These are phyloP conservation scores for Cornus florida DNA, from an alignment of 148 eudicot species.

Conservation along the genomic window DNA sequence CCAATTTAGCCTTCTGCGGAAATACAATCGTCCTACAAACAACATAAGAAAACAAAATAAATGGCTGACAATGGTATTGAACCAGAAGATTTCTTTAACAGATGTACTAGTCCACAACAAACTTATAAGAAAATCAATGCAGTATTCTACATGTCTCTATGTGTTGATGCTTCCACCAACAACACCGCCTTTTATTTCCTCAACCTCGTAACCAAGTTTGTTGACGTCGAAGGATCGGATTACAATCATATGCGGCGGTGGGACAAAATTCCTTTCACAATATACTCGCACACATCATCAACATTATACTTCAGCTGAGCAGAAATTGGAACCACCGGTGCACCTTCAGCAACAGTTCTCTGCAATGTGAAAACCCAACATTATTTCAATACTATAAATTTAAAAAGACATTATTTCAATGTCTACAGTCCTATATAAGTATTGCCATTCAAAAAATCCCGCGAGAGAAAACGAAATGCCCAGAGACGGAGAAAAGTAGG, in stretches of 20 bases:
- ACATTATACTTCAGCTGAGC: constrained; percentile 95
- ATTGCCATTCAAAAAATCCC: too few species aligned
- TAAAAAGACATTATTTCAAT: too few species aligned
- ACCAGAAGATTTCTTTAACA: too few species aligned
- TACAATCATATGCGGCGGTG: constrained; percentile 94
- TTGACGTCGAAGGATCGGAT: constrained; percentile 96
- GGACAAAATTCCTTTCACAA: constrained; percentile 78
- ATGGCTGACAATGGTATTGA: too few species aligned
- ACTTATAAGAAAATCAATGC: constrained; percentile 6
- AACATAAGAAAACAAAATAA: constrained; percentile 4
- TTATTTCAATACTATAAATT: too few species aligned
- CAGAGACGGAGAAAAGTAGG: too few species aligned
- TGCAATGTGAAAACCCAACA: too few species aligned
- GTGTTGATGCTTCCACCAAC: constrained; percentile 85
- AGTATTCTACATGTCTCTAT: neutral
- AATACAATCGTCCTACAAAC: too few species aligned
- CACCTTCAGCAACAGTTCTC: constrained; percentile 97
- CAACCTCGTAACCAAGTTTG: constrained; percentile 95
- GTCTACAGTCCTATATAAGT: too few species aligned
- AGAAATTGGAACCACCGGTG: constrained; percentile 91
- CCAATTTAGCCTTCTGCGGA: too few species aligned
- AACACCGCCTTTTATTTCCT: constrained; percentile 92
- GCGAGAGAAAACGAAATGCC: too few species aligned
- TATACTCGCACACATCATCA: constrained; percentile 87
- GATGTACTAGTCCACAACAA: constrained; percentile 25